phyloP scores from a whole-genome alignment of 2,329 filamentous ascomycete genomes.

The Rugonectria rugulosa region DNA sequence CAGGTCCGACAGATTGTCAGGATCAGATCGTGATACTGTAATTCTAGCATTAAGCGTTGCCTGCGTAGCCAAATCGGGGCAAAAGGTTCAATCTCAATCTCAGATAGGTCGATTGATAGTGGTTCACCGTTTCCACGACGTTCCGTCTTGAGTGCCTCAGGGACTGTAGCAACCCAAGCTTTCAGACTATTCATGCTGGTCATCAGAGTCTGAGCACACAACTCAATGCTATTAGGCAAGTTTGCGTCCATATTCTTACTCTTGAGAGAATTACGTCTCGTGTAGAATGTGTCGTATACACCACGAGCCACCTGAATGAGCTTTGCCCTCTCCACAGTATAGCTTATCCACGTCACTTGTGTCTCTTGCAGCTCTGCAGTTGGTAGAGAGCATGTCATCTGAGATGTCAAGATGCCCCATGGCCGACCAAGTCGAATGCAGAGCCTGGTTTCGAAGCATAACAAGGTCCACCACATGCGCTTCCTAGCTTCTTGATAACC shows the following conservation, averaged over 20 bases:
- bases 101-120: neutral
- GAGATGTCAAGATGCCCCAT: conserved; percentile 13
- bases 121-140: neutral
- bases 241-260: too few species aligned
- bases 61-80: conserved; percentile 5
- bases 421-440: conserved; percentile 56
- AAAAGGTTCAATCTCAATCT: conserved; percentile 8
- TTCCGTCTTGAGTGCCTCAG: neutral
- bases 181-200: neutral
- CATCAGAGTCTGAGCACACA: neutral
- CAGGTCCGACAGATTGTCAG: neutral
- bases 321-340: neutral
- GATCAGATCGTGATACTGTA: conserved; percentile 27
- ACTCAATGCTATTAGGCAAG: too few species aligned
- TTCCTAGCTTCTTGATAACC: conserved; percentile 51
- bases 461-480: conserved; percentile 60
- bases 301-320: too few species aligned
- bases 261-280: too few species aligned
- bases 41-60: conserved; percentile 37
- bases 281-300: too few species aligned
- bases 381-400: neutral
- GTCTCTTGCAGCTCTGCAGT: neutral
- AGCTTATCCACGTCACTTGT: neutral
- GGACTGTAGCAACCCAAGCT: neutral
- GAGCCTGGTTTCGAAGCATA: conserved; percentile 54